Evolutionary conservation across 2,329 filamentous ascomycete species (phyloP), one percentile per base, ranked within the genome.

Genomic region (Pseudogymnoascus pannorum): DNA sequence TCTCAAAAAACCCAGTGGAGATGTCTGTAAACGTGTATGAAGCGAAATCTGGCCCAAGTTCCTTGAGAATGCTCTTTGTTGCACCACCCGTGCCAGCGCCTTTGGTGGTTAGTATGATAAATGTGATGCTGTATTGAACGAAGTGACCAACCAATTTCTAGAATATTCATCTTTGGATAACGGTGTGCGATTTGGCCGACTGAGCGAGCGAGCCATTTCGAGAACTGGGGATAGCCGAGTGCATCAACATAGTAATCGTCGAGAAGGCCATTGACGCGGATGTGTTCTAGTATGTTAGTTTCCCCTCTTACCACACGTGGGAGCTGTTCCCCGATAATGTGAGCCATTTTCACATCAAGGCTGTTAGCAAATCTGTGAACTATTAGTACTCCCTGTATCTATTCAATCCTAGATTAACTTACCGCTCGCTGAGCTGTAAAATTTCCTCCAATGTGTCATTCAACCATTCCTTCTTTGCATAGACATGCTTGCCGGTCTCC

Each of bases 131-230:
- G n/a, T n/a, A n/a, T n/a, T n/a, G n/a, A n/a, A n/a, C n/a, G n/a
- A n/a, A n/a, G n/a, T n/a, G n/a, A n/a, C n/a, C n/a, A n/a, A 60
- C 65, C 75, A 16, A 78, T 67, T 59, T 78, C 76, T 1, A 78
- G 67, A 24, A 78, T 70, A 1, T 70, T 69, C 9, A 74, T 67
- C 1, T 62, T 65, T 0, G 75, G 72, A 22, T 71, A 72, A 54
- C 75, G 70, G 61, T 77, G 72, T 22, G 59, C 54, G 9, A 71
- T 38, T 38, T 65, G 65, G 16, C 51, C 26, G 4, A 64, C 61
- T 9, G 60, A 51, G 31, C 48, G 16, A 33, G 18, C 58, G 35
- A 60, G 14, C 38, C n/a, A 40, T 14, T 31, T 31, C n/a, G 24
- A 36, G 22, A 36, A 62, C 40, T 63, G 14, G 1, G 14, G 22